Evolutionary conservation across 2,329 filamentous ascomycete genomes (phyloP).

Genomic region (Pseudogymnoascus sp.): DNA sequence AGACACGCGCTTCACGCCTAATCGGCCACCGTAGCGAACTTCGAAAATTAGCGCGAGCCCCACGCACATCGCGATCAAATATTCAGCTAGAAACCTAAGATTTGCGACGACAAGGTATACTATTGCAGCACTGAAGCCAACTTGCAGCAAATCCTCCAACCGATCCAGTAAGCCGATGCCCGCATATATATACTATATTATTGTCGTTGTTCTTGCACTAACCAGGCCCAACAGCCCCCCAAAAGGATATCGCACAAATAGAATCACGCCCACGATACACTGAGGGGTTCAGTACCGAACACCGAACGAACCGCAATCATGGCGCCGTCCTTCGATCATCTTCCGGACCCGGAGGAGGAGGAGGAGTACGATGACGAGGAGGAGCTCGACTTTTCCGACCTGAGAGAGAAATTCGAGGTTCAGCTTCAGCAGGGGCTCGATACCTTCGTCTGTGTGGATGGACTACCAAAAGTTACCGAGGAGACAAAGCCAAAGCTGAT

Average conservation of each 20-base stretch:
- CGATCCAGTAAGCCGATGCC: constrained; percentile 2
- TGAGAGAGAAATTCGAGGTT: constrained; percentile 90
- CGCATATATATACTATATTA: constrained; percentile 3
- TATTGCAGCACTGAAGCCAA: constrained; percentile 9
- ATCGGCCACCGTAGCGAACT: constrained; percentile 11
- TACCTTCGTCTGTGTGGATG: constrained; percentile 92
- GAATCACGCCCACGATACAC: constrained; percentile 5
- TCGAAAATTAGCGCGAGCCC: constrained; percentile 11
- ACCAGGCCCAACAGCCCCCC: constrained; percentile 4
- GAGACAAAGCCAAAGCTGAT: constrained; percentile 89
- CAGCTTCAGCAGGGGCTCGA: constrained; percentile 93
- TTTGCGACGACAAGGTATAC: constrained; percentile 11
- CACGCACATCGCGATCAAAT: constrained; percentile 11
- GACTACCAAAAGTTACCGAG: constrained; percentile 79
- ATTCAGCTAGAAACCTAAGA: constrained; percentile 7
- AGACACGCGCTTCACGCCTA: constrained; percentile 9
- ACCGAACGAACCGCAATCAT: constrained; percentile 47
- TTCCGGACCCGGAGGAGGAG: constrained; percentile 83
- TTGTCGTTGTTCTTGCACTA: constrained; percentile 3
- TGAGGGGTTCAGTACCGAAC: not conserved
- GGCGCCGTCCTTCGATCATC: constrained; percentile 87
- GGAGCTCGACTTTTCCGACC: constrained; percentile 90
- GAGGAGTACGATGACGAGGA: constrained; percentile 83
- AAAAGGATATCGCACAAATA: constrained; percentile 6
- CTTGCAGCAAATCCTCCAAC: not conserved